Evolutionary conservation across 2,329 filamentous ascomycete species (phyloP), one percentile per base, ranked within the genome.

Genomic region (Botryotinia narcissicola): DNA sequence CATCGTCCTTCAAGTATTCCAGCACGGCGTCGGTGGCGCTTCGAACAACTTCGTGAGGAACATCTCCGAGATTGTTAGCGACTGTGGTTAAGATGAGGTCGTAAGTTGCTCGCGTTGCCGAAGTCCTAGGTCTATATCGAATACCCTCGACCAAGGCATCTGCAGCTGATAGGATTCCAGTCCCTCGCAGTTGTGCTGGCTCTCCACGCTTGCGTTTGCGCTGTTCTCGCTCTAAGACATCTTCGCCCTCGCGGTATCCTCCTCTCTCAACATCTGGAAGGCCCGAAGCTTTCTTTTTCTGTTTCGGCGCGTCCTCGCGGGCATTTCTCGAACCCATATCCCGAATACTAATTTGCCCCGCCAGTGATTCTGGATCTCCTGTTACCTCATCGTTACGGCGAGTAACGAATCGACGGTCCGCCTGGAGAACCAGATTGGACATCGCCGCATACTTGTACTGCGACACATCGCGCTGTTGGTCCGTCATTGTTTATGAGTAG

Each of bases 341-440:
- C 79, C 90, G 90, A 80, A 99, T 95, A 78, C 93, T 95, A 82
- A 99, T 91, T 78, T 95, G 92, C 72, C 96, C 96, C 73, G 96
- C 97, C 74, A 99, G 90, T 73, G 97, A 99, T 85, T 99, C 96
- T 70, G 96, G 97, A 82, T 99, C 96, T 80, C 96, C 96, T 70
- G 95, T 98, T 76, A 94, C 91, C 85, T 99, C 97, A 84, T 99
- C 95, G 79, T 91, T 94, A 80, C 94, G 91, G 82, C 96, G 91
- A 77, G 94, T 94, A 80, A 97, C 92, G 82, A 99, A 98, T 80
- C 96, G 92, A 85, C 95, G 92, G 87, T 99, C 96, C 86, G 94
- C 95, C 93, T 99, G 96, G 90, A 99, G 93, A 82, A 99, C 96
- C 94, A 99, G 92, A 90, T 99, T 99, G 86, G 96, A 99, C 96